Base-by-base conservation (phyloP, 164 flowering plant species). In the Kalanchoe fedtschenkoi region DNA sequence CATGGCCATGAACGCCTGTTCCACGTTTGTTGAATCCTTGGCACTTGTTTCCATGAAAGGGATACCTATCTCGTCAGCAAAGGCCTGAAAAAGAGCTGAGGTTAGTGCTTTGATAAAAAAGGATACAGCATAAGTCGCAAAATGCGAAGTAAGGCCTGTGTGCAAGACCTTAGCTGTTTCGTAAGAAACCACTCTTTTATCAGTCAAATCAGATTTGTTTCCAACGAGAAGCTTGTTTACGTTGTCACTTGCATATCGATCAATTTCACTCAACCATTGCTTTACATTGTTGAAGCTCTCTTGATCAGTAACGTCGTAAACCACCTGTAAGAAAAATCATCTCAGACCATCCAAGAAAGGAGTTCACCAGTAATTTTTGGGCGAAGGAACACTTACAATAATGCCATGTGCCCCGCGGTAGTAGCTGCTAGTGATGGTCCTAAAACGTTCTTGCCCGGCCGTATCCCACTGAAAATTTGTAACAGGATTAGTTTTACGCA, bases 231-330 rank as follows among this genome's bases (percentile, higher is more conserved):
- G 32, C 56, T 51, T 51, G 56, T 51, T 51, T 3, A 51, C 56
- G 21, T 28, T 51, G 56, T 51, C 56, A 29, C 56, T 51, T 24
- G 56, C 56, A 51, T 51, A 51, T 26, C 56, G 56, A 51, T 51
- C 56, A 5, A 51, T 51, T 51, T 51, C 56, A 51, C 56, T 51
- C 56, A 51, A 51, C 56, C 56, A 51, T 51, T 51, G 56, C 56
- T 51, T 51, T 32, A 51, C 56, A 26, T 51, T 51, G 28, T 51
- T 51, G 32, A 51, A 51, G 32, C 56, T 51, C 56, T 51, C 33
- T 51, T 51, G 56, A 32, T 51, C 56, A 2, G 56, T 51, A 32
- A 51, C 56, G 8, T 51, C 56, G 26, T 51, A 51, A 51, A 51
- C 56, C 13, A 51, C 33, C 56, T 51, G 56, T 51, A 14, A 10